Evolutionary conservation across 768 basidiomycete species (phyloP).

Genomic region (Myochromella boudieri): DNA sequence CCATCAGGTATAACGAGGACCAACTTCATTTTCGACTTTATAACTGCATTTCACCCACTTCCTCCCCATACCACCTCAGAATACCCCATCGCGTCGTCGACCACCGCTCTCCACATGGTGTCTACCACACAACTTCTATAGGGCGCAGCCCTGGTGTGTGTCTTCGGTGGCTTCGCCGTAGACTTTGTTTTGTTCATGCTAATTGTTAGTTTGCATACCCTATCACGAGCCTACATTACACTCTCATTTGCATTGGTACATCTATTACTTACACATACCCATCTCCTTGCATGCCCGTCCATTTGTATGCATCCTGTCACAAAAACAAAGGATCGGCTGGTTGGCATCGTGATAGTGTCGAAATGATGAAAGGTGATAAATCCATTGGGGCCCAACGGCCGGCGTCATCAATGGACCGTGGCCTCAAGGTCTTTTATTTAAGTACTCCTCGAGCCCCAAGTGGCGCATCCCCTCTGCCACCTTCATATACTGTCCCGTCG

Average conservation of each 20-base stretch:
- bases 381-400: slow-evolving; percentile 9
- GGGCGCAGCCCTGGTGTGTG: too few relatives aligned
- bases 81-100: slow-evolving; percentile 21
- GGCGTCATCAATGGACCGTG: slow-evolving; percentile 12
- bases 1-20: slow-evolving; percentile 20
- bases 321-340: slow-evolving; percentile 15
- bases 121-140: too few relatives aligned
- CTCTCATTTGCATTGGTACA: too few relatives aligned
- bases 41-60: slow-evolving; percentile 12
- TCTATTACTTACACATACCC: slow-evolving; percentile 11
- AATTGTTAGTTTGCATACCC: slow-evolving; percentile 16
- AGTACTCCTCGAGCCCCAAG: slow-evolving; percentile 11
- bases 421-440: slow-evolving; percentile 1
- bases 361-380: slow-evolving; percentile 9
- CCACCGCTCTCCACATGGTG: too few relatives aligned
- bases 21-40: slow-evolving; percentile 7
- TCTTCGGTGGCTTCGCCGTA: slow-evolving; percentile 3
- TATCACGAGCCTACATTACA: slow-evolving; percentile 18
- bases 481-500: slow-evolving; percentile 6
- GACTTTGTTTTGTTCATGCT: slow-evolving; percentile 10
- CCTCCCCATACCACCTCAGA: slow-evolving; percentile 24
- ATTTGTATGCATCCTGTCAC: slow-evolving; percentile 4
- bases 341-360: slow-evolving; percentile 14
- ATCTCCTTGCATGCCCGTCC: slow-evolving; percentile 8
- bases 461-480: slow-evolving; percentile 12